A percentile compares a stretch with the other conserved stretches of the same genome.
phyloP scores from a whole-genome alignment of 2,329 filamentous ascomycete species.

The Ceratocystis cacaofunesta region DNA sequence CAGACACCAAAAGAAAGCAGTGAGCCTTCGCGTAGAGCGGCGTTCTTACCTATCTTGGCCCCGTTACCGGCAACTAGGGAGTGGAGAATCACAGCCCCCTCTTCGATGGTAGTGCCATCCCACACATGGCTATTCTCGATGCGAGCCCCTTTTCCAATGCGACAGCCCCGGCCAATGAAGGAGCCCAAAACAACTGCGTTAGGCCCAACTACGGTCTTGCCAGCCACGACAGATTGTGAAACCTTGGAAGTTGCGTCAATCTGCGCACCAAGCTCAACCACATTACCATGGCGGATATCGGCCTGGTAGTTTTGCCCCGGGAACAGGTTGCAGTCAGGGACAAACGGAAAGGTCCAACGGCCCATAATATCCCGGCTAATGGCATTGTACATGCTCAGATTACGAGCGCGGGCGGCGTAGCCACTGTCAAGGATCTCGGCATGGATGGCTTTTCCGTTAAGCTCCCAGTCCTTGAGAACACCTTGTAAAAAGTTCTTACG shows the following conservation, averaged over 20 bases:
- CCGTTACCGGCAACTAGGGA: conserved; percentile 60
- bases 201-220: conserved; percentile 59
- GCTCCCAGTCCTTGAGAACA: conserved; percentile 88
- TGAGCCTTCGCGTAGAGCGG: conserved; percentile 54
- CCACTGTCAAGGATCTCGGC: conserved; percentile 69
- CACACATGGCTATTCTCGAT: conserved; percentile 75
- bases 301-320: conserved; percentile 63
- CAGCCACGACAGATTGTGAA: conserved; percentile 59
- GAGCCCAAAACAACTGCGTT: conserved; percentile 57
- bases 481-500: conserved; percentile 80
- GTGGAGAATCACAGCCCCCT: conserved; percentile 53
- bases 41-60: conserved; percentile 54
- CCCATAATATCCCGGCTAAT: conserved; percentile 75
- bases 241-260: conserved; percentile 59
- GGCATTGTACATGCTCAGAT: conserved; percentile 77
- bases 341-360: conserved; percentile 76
- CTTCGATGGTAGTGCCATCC: conserved; percentile 66
- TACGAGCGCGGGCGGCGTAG: conserved; percentile 76
- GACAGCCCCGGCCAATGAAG: conserved; percentile 70
- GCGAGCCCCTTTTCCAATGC: conserved; percentile 69
- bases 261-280: conserved; percentile 54
- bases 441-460: conserved; percentile 95
- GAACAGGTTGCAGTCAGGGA: conserved; percentile 76
- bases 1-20: conserved; percentile 67
- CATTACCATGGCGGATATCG: conserved; percentile 30